Percentiles rank a stretch among this genome's conserved stretches.
Conservation (phyloP, 164 flowering plant species). For the Vitis vinifera region DNA sequence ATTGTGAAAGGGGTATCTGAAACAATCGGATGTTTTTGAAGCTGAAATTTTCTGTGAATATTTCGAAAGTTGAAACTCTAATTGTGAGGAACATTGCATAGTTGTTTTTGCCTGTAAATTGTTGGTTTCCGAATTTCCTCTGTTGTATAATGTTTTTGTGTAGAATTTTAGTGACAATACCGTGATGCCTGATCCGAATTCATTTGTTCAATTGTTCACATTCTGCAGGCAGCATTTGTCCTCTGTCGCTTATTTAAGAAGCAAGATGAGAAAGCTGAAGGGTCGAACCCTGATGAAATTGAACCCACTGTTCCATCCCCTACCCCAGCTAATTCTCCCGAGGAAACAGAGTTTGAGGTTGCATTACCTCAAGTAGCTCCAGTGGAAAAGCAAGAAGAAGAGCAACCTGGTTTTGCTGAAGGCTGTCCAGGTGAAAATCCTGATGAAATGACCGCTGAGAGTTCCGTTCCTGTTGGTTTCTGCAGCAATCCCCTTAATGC, state of each 20-base stretch:
- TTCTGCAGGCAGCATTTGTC: slow-evolving; percentile 59
- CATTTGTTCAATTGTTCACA: background rate
- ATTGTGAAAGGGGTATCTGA: too few species aligned
- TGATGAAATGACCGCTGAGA: slow-evolving; percentile 16
- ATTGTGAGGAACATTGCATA: too few species aligned
- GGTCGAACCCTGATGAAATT: slow-evolving; percentile 40
- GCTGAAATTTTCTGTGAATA: too few species aligned
- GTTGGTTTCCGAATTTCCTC: too few species aligned
- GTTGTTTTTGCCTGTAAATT: too few species aligned
- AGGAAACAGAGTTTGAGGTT: slow-evolving; percentile 28
- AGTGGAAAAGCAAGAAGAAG: slow-evolving; percentile 11
- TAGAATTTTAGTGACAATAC: background rate
- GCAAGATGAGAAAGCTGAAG: slow-evolving; percentile 42
- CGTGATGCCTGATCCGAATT: background rate
- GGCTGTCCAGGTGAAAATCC: slow-evolving; percentile 18
- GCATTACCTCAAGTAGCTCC: slow-evolving; percentile 26
- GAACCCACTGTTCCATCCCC: slow-evolving; percentile 48
- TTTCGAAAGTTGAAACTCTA: too few species aligned
- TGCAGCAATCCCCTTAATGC: slow-evolving; percentile 18
- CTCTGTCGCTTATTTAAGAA: slow-evolving; percentile 77
- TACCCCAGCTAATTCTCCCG: slow-evolving; percentile 30
- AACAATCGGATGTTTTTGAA: too few species aligned
- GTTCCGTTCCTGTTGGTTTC: slow-evolving; percentile 16
- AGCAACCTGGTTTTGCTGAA: slow-evolving; percentile 7
- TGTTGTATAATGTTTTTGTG: too few species aligned